Evolutionary conservation across 2,329 filamentous ascomycete species (phyloP), one percentile per base, ranked within the genome.

Genomic region (Coleophoma cylindrospora): DNA sequence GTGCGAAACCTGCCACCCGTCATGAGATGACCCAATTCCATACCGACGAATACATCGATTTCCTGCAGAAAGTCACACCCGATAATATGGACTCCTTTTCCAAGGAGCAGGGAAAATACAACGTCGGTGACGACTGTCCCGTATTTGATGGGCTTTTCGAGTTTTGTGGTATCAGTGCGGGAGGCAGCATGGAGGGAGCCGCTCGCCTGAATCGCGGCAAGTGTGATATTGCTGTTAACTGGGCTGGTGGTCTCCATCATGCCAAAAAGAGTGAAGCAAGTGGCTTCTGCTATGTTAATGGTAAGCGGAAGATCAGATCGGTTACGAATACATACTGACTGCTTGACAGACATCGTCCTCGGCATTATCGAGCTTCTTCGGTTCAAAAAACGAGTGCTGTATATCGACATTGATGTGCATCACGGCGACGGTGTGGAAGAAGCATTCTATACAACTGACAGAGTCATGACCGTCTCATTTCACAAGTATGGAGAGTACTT

Each of bases 401-500:
- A 99, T 72, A 90, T 99, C 68, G 91, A 96, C 63, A 95, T 96
- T 54, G 91, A 96, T 64, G 91, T 96, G 14, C 91, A 96, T 68
- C 91, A 96, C 61, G 91, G 91, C 49, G 91, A 96, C 64, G 91
- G 91, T 55, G 91, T 96, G 15, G 91, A 96, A 65, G 89, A 95
- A 67, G 91, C 91, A 3, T 96, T 96, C 66, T 94, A 92, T 69
- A 92, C 89, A 12, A 94, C 90, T 41, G 90, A 95, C 61, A 86
- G 91, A 57, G 91, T 96, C 58, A 91, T 96, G 79, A 96, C 91
- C 0, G 84, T 94, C 15, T 95, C 89, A 0, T 95, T 94, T 69
- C 91, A 99, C 75, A 96, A 97, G 67, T 97, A 96, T 68, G 92
- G 94, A 65, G 90, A 89, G 71, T 96, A 95, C 71, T 96, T 96